Conservation (phyloP, 139 green algal species). For the Micractinium conductrix region DNA sequence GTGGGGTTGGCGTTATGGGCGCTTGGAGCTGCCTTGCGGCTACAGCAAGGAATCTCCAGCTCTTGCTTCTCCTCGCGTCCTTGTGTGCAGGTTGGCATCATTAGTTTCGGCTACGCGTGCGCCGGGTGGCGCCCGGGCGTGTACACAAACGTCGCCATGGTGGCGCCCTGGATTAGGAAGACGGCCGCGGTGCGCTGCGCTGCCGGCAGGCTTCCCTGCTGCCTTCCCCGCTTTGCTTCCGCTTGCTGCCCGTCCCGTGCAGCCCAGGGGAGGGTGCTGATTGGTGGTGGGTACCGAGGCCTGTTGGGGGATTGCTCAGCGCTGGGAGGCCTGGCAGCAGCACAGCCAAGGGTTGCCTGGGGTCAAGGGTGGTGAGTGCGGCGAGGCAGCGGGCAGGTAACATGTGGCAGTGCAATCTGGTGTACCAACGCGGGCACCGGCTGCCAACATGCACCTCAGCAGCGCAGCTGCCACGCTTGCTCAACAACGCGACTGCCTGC, state of each 20-base stretch:
- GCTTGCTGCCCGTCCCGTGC: not conserved
- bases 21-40: not conserved
- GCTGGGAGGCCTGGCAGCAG: not conserved
- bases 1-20: too few relatives aligned
- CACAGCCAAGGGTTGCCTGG: not conserved
- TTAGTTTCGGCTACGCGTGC: not conserved
- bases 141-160: constrained; percentile 13
- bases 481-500: too few relatives aligned
- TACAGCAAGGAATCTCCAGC: not conserved
- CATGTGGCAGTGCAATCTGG: too few relatives aligned
- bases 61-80: not conserved
- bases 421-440: too few relatives aligned
- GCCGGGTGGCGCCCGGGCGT: not conserved
- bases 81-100: not conserved
- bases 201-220: not conserved
- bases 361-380: too few relatives aligned
- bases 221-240: too few relatives aligned
- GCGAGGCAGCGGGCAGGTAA: too few relatives aligned
- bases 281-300: too few relatives aligned
- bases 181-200: not conserved
- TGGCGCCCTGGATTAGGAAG: constrained; percentile 2
- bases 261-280: not conserved
- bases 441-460: too few relatives aligned
- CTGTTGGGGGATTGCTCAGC: not conserved
- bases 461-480: too few relatives aligned